Base-by-base conservation (phyloP, 2,329 filamentous ascomycete species). In the Microdochium paspali region DNA sequence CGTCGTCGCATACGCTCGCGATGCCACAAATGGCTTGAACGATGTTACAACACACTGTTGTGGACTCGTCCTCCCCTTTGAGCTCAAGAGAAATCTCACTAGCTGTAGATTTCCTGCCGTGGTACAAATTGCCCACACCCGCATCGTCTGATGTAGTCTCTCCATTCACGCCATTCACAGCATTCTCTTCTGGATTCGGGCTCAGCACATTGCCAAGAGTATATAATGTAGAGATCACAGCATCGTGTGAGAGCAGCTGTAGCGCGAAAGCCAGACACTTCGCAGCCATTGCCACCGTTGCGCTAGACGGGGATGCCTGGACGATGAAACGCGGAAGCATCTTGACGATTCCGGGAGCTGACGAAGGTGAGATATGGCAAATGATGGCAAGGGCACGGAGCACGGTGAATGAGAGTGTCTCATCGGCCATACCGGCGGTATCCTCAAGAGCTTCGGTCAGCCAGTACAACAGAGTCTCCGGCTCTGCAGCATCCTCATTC, bases 161-260 rank as follows among this genome's bases (percentile, higher is more conserved):
- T 5, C 68, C 70, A 51, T 74, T 75, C 30, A 64, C 55, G 4
- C 76, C 76, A 54, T 84, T 80, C 26, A 71, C 70, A 47, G 76
- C 68, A 42, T 67, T 71, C 39, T 71, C 68, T 49, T 78, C 79
- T 13, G 74, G 73, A 44, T 79, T 81, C 4, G 89, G 84, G 56
- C 90, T 96, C 13, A 98, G 74, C 3, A 95, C 85, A 61, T 98
- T 98, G 20, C 93, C 93, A n/a, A 98, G 75, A 0, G 90, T 93
- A 66, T 98, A 98, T 10, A 98, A 72, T 1, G 90, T 97, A 4
- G 90, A 95, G 54, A 98, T 97, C 30, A 95, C 79, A 30, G 90
- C 85, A 69, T 98, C 93, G 57, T 95, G 87, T 1, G 93, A 95
- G 12, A 97, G 75, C 57, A 85, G 76, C 55, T 84, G 84, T 47